Conservation (phyloP, 129 eudicot genomes). For the Lonicera japonica region DNA sequence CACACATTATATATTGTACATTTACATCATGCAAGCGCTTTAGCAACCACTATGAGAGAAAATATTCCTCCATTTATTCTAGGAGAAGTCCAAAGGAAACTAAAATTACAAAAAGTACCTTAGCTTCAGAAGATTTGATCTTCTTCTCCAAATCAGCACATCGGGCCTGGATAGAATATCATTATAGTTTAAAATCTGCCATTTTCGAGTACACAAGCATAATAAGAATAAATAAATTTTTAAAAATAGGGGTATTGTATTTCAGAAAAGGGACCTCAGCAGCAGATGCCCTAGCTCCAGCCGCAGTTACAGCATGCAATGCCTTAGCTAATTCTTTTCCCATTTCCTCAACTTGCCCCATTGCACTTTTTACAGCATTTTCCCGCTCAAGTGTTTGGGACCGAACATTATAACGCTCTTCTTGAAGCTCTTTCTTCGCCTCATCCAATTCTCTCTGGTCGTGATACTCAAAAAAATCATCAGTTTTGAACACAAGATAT, state of each 20-base stretch:
- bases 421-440: conserved; percentile 85
- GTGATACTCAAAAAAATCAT: not conserved
- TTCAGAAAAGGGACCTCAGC: conserved; percentile 43
- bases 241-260: not conserved
- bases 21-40: too few relatives aligned
- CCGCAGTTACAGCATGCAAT: conserved; percentile 60
- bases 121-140: conserved; percentile 17
- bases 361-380: conserved; percentile 49
- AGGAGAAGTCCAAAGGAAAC: not conserved
- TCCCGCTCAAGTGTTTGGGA: conserved; percentile 59
- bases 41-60: too few relatives aligned
- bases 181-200: not conserved
- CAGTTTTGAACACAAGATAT: not conserved
- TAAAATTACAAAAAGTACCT: conserved; percentile 16
- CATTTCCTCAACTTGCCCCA: conserved; percentile 68
- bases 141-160: conserved; percentile 56
- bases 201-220: not conserved
- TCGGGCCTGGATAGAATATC: conserved; percentile 45
- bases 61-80: not conserved
- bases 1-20: too few relatives aligned
- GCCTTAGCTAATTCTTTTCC: conserved; percentile 63
- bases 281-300: conserved; percentile 73
- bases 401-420: conserved; percentile 66
- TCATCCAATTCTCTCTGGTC: conserved; percentile 92
- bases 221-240: not conserved